phyloP scores from a whole-genome alignment of 371 early-diverging fungal species.

The Cokeromyces recurvatus region DNA sequence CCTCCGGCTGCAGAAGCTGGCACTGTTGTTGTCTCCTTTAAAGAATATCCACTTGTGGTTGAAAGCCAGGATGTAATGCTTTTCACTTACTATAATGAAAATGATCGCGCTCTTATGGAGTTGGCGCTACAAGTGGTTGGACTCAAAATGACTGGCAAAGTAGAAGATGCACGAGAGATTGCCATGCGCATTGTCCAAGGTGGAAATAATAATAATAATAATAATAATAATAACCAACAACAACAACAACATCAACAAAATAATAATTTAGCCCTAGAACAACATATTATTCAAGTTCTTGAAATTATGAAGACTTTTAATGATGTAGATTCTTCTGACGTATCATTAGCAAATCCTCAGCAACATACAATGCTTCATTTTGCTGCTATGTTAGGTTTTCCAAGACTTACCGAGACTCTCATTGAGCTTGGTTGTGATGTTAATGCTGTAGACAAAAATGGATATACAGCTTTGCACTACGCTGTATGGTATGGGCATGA shows the following conservation, averaged over 20 bases:
- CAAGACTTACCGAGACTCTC: conserved; percentile 16
- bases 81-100: conserved; percentile 67
- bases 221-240: conserved; percentile 16
- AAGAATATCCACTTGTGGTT: conserved; percentile 36
- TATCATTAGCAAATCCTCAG: conserved; percentile 33
- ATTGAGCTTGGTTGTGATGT: conserved; percentile 28
- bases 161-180: conserved; percentile 63
- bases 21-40: conserved; percentile 68
- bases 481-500: conserved; percentile 13
- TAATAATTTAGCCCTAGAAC: conserved; percentile 19
- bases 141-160: conserved; percentile 71
- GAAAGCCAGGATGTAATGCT: conserved; percentile 49
- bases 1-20: conserved; percentile 74
- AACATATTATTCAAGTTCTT: conserved; percentile 37
- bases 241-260: conserved; percentile 9
- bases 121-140: conserved; percentile 81
- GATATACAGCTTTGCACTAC: conserved; percentile 21
- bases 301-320: conserved; percentile 38
- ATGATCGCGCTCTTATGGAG: conserved; percentile 77
- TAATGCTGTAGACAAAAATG: conserved; percentile 29
- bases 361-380: conserved; percentile 45
- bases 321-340: conserved; percentile 28
- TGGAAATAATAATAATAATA: conserved; percentile 22
- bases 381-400: conserved; percentile 36
- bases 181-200: conserved; percentile 73